phyloP scores from a whole-genome alignment of 2,329 filamentous ascomycete genomes.

The Talaromyces funiculosus region DNA sequence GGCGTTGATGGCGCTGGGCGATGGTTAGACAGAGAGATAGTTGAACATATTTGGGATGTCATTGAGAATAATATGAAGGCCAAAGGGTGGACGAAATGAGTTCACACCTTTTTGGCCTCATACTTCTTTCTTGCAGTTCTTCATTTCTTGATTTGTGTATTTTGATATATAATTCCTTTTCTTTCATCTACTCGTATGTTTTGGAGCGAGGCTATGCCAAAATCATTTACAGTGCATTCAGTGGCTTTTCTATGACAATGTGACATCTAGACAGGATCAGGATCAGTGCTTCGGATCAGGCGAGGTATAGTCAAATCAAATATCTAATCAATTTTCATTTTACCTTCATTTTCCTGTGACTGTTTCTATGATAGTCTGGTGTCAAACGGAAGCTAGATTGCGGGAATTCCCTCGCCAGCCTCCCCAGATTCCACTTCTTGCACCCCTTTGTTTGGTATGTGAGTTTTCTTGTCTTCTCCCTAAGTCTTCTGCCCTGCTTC shows the following conservation, averaged over 20 bases:
- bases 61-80: constrained; percentile 83
- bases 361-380: no score
- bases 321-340: not conserved
- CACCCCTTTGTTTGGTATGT: no score
- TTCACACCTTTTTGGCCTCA: constrained; percentile 13
- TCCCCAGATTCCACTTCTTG: no score
- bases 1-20: constrained; percentile 36
- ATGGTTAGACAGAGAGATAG: constrained; percentile 87
- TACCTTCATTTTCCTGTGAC: not conserved
- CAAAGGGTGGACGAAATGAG: constrained; percentile 61
- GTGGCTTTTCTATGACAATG: not conserved
- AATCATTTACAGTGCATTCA: constrained; percentile 1
- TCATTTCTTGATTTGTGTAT: constrained; percentile 1
- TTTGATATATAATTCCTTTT: constrained; percentile 1
- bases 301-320: not conserved
- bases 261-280: not conserved
- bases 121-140: not conserved
- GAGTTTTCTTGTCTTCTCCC: no score
- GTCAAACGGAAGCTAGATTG: no score
- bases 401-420: not conserved
- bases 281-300: not conserved
- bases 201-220: constrained; percentile 15
- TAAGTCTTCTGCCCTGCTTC: no score
- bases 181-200: not conserved
- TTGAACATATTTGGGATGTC: constrained; percentile 84